Conservation (phyloP, 2,329 filamentous ascomycete genomes). For the Clarireedia monteithiana region DNA sequence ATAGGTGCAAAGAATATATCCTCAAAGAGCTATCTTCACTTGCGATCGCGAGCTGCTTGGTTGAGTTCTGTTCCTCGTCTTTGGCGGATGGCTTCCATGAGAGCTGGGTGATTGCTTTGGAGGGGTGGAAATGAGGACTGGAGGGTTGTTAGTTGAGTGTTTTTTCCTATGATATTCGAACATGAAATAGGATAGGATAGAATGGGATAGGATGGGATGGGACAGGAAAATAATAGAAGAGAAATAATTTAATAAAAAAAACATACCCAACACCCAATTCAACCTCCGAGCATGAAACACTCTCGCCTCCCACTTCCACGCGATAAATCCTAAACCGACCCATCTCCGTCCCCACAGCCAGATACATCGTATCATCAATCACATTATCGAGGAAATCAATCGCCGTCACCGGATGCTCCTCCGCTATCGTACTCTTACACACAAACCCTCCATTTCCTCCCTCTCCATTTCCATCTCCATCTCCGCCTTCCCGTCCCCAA, state of each 20-base stretch:
- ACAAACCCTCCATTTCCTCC: conserved; percentile 15
- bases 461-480: conserved; percentile 12
- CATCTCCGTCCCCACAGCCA: conserved; percentile 52
- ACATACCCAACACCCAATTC: conserved; percentile 7
- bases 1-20: conserved; percentile 38
- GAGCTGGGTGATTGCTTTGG: conserved; percentile 41
- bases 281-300: conserved; percentile 15
- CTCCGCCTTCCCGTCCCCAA: conserved; percentile 41
- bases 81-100: conserved; percentile 53
- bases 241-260: background rate
- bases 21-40: conserved; percentile 54
- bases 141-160: background rate
- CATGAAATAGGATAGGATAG: background rate
- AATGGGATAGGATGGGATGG: background rate
- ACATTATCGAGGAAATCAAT: conserved; percentile 52
- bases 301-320: background rate
- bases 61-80: conserved; percentile 3
- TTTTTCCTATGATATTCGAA: background rate
- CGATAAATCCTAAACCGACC: conserved; percentile 24
- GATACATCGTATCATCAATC: conserved; percentile 29
- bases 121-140: conserved; percentile 39
- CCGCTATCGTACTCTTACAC: conserved; percentile 40
- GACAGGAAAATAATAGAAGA: background rate
- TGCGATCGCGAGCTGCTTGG: conserved; percentile 27
- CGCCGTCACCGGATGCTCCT: conserved; percentile 58